These are phyloP conservation scores for Davidsoniella australis DNA, from an alignment of 2,329 filamentous ascomycete species.

Conservation along the genomic window DNA sequence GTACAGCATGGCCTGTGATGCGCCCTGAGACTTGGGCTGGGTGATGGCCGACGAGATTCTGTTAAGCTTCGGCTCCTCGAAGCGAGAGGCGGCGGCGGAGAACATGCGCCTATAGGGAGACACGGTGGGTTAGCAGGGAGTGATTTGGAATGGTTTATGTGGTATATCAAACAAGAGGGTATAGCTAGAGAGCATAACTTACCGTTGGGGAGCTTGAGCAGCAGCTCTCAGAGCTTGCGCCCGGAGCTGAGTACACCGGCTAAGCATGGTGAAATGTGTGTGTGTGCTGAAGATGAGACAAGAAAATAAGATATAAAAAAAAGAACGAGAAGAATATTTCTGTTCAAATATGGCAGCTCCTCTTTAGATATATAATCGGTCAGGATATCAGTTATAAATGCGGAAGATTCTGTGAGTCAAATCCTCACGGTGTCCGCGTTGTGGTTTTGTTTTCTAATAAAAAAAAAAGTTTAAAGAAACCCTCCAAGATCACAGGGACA, in stretches of 20 bases:
- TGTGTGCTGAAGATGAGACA: constrained; percentile 4
- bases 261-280: constrained; percentile 14
- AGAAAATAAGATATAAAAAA: constrained; percentile 1
- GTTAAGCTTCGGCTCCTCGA: constrained; percentile 46
- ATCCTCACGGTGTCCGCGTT: too few species aligned
- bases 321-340: neutral
- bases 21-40: constrained; percentile 93
- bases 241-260: constrained; percentile 13
- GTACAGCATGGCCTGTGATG: constrained; percentile 97
- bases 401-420: too few species aligned
- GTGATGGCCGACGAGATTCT: constrained; percentile 72
- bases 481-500: constrained; percentile 18
- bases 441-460: too few species aligned
- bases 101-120: constrained; percentile 27
- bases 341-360: neutral
- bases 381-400: too few species aligned
- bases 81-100: constrained; percentile 30
- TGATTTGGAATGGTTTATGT: neutral
- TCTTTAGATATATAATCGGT: too few species aligned
- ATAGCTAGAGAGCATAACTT: neutral
- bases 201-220: constrained; percentile 8
- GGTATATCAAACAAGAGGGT: neutral
- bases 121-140: neutral
- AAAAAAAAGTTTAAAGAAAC: too few species aligned
- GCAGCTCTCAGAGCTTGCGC: constrained; percentile 15